Conservation (phyloP, 2,329 filamentous ascomycete species). For the Emmonsia crescens region DNA sequence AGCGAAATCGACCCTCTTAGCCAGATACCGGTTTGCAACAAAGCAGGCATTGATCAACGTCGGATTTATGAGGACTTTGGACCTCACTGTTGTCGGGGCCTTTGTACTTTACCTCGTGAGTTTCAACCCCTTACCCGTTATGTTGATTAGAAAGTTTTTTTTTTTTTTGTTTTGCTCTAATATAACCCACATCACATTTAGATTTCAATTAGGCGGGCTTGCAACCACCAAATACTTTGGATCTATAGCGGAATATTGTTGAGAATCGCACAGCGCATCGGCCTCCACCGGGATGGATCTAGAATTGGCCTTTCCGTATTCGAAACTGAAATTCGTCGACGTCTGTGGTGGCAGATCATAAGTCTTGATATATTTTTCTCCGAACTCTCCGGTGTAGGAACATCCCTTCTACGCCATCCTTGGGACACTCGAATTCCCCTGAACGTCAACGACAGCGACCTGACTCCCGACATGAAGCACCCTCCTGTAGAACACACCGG, state of each 20-base stretch:
- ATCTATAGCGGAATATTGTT: slow-evolving; percentile 51
- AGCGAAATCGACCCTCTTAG: slow-evolving; percentile 29
- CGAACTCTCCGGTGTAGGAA: slow-evolving; percentile 29
- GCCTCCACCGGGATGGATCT: slow-evolving; percentile 53
- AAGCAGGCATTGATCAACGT: slow-evolving; percentile 38
- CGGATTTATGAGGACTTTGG: slow-evolving; percentile 30
- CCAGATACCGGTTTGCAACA: slow-evolving; percentile 35
- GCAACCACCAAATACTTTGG: slow-evolving; percentile 6
- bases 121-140: slow-evolving; percentile 4
- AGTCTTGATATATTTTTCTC: slow-evolving; percentile 58
- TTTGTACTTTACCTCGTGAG: slow-evolving; percentile 45
- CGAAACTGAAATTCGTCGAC: slow-evolving; percentile 59
- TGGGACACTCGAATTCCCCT: slow-evolving; percentile 36
- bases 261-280: slow-evolving; percentile 57
- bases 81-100: slow-evolving; percentile 41
- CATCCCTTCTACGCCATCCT: slow-evolving; percentile 20
- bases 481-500: slow-evolving; percentile 20
- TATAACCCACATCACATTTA: slow-evolving; percentile 18
- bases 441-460: slow-evolving; percentile 35
- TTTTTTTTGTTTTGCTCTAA: too few species aligned
- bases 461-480: slow-evolving; percentile 30
- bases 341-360: slow-evolving; percentile 63
- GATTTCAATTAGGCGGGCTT: slow-evolving; percentile 25
- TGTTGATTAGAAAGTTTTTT: neutral
- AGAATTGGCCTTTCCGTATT: slow-evolving; percentile 37